Base-by-base conservation (phyloP, 371 early-diverging fungal species). In the Capillidium heterosporum region DNA sequence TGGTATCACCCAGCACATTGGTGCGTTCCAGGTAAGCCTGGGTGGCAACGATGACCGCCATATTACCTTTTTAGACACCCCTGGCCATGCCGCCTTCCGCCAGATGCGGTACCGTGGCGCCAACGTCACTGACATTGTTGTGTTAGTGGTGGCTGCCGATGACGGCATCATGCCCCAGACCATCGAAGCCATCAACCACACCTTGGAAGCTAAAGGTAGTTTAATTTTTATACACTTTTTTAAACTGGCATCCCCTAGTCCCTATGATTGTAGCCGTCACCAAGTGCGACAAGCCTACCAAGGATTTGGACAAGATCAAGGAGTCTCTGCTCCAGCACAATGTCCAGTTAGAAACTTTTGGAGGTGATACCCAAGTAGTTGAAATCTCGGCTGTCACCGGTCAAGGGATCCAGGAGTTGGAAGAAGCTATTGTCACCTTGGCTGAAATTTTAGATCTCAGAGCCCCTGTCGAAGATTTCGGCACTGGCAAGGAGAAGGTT, bases 111-210 rank as follows among this genome's bases (percentile, higher is more conserved):
- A 75, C 10, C 80, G 95, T 43, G 97, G 96, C 10, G 94, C 95
- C 4, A 72, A 85, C 47, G 84, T 81, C 29, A 94, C 95, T 0
- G 96, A 95, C 62, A 89, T 95, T 57, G 92, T 89, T 4, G 85
- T 95, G 1, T 68, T 96, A 21, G 95, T 96, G 0, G 95, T 96
- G 0, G 95, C 96, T 0, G 95, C 92, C 1, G 93, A 94, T 65
- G 97, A 95, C 68, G 96, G 97, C 8, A 85, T 95, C 23, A 94
- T 91, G 94, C 94, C 95, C 1, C 95, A 95, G 64, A 95, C 97
- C 0, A 69, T 81, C 11, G 95, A 96, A 70, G 94, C 95, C 1
- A 91, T 96, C 58, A 71, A 86, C 63, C 95, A 92, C 62, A 86
- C 92, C 1, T 75, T 82, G 28, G 83, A 74, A 8, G 91, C 96